phyloP scores from a whole-genome alignment of 1,284 basidiomycete genomes.

The Meira nashicola region DNA sequence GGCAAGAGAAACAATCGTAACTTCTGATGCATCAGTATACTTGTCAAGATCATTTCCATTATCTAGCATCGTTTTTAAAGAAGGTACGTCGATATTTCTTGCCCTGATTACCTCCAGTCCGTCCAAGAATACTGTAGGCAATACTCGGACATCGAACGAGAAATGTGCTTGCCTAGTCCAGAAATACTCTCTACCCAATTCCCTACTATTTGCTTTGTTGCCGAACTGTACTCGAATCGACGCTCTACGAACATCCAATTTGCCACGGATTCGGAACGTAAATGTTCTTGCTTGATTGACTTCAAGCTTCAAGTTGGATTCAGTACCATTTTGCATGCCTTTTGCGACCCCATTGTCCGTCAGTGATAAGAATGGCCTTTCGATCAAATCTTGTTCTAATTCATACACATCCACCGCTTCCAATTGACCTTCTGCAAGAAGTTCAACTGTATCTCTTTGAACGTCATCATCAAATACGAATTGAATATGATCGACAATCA shows the following conservation, averaged over 20 bases:
- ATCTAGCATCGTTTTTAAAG: constrained; percentile 18
- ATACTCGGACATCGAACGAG: constrained; percentile 82
- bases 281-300: constrained; percentile 56
- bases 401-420: constrained; percentile 82
- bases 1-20: constrained; percentile 66
- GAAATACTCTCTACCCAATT: constrained; percentile 58
- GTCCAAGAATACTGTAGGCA: constrained; percentile 77
- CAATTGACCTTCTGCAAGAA: constrained; percentile 68
- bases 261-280: constrained; percentile 73
- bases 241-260: constrained; percentile 77
- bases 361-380: constrained; percentile 66
- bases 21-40: constrained; percentile 57
- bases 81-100: background rate
- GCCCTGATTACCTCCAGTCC: constrained; percentile 20
- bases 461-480: constrained; percentile 85
- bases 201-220: constrained; percentile 57
- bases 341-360: constrained; percentile 54
- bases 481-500: constrained; percentile 78
- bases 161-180: constrained; percentile 76
- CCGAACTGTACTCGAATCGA: constrained; percentile 79
- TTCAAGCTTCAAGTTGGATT: too few relatives aligned
- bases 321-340: constrained; percentile 63
- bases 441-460: constrained; percentile 67
- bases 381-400: constrained; percentile 74
- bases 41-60: constrained; percentile 59